These are phyloP conservation scores for Saturnispora gosingensis DNA, from an alignment of 805 yeast species.

Conservation along the genomic window DNA sequence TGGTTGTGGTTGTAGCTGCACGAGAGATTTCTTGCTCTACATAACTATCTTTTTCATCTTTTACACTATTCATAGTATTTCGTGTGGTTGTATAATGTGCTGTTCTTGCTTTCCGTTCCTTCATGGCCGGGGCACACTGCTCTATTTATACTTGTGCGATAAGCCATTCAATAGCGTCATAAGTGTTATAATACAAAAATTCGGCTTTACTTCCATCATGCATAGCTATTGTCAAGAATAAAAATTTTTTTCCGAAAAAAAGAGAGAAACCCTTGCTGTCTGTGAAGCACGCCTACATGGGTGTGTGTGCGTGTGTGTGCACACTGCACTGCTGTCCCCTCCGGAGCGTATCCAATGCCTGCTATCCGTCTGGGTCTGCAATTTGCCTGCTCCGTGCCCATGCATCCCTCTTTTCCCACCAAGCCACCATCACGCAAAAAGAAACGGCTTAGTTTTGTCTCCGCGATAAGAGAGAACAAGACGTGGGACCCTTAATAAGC, in stretches of 20 bases:
- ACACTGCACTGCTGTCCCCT: too few relatives aligned
- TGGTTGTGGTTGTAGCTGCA: conserved; percentile 3
- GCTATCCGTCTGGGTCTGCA: too few relatives aligned
- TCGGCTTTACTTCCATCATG: not conserved
- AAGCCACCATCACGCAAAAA: not conserved
- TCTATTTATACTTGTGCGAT: not conserved
- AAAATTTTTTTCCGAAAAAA: not conserved
- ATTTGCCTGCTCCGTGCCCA: too few relatives aligned
- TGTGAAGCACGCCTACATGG: too few relatives aligned
- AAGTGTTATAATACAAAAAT: too few relatives aligned
- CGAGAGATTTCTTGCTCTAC: conserved; percentile 9
- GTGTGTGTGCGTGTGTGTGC: too few relatives aligned
- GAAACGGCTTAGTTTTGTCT: not conserved
- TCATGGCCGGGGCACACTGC: not conserved
- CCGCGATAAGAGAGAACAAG: not conserved
- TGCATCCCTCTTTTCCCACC: not conserved
- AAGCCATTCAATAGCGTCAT: not conserved
- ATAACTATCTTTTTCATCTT: conserved; percentile 8
- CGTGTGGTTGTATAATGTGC: not conserved
- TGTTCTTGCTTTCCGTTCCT: not conserved
- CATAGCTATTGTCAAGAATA: not conserved
- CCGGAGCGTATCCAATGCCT: too few relatives aligned
- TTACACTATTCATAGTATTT: not conserved
- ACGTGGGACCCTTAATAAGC: not conserved
- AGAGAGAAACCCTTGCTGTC: too few relatives aligned